phyloP scores from a whole-genome alignment of 208 protist species.

The Leptomonas pyrrhocoris region DNA sequence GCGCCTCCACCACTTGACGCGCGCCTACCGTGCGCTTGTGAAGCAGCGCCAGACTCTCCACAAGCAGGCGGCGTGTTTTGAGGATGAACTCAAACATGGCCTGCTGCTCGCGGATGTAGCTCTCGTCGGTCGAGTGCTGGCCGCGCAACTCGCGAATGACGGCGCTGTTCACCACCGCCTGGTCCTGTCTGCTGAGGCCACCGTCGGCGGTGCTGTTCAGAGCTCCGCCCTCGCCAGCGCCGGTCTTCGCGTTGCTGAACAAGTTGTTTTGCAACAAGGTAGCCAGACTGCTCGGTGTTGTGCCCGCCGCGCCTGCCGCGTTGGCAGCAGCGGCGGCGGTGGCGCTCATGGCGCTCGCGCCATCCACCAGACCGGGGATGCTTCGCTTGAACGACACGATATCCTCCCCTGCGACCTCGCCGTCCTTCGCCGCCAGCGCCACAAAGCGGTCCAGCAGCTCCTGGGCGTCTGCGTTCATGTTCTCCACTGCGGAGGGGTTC shows the following conservation, averaged over 20 bases:
- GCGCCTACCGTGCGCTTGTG: constrained; percentile 59
- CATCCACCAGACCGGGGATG: constrained; percentile 49
- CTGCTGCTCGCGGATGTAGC: constrained; percentile 68
- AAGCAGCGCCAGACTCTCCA: constrained; percentile 68
- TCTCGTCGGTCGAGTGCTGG: constrained; percentile 43
- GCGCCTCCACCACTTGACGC: constrained; percentile 68
- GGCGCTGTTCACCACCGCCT: constrained; percentile 30
- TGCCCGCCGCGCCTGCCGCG: not conserved
- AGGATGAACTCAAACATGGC: constrained; percentile 86
- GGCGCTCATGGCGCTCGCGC: not conserved
- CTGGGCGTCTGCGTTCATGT: constrained; percentile 37
- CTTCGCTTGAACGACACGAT: constrained; percentile 59
- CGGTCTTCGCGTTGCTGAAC: not conserved
- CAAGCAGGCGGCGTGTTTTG: constrained; percentile 65
- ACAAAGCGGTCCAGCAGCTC: constrained; percentile 57
- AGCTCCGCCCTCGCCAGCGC: not conserved
- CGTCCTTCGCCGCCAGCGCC: constrained; percentile 50
- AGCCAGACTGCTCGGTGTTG: constrained; percentile 1
- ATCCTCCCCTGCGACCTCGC: constrained; percentile 38
- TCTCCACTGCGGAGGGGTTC: constrained; percentile 21
- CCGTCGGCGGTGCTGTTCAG: not conserved
- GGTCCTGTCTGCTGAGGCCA: constrained; percentile 11
- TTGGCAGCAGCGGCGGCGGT: not conserved
- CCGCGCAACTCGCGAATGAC: constrained; percentile 40
- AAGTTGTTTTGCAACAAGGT: constrained; percentile 5